Evolutionary conservation across 768 basidiomycete genomes (phyloP).

Genomic region (Boletus rubescentipes): DNA sequence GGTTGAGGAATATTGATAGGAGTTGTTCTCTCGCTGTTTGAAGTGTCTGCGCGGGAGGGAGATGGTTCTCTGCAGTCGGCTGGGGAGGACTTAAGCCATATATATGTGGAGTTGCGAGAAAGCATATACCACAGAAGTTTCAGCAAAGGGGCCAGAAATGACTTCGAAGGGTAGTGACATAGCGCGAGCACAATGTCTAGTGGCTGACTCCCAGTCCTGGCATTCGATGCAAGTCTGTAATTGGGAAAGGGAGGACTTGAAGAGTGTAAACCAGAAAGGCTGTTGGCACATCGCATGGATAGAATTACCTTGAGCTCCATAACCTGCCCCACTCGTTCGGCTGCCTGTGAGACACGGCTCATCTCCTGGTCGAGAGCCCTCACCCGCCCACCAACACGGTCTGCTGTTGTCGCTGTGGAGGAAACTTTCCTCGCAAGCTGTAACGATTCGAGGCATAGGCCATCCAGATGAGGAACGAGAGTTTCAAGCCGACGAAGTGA

Average conservation of each 20-base stretch:
- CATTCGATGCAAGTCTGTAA: conserved; percentile 63
- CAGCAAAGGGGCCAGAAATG: conserved; percentile 81
- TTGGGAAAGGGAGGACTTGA: conserved; percentile 62
- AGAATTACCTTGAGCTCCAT: conserved; percentile 85
- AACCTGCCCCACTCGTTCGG: conserved; percentile 89
- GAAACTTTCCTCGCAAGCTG: conserved; percentile 59
- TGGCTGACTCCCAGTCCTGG: conserved; percentile 95
- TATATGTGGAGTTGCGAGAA: neutral
- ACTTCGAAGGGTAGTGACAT: conserved; percentile 82
- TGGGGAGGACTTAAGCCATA: conserved; percentile 31
- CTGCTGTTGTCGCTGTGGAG: conserved; percentile 74
- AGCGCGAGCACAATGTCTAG: conserved; percentile 86
- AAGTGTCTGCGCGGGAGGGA: conserved; percentile 83
- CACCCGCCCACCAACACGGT: conserved; percentile 91
- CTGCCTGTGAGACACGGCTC: conserved; percentile 82
- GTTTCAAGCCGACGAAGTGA: conserved; percentile 62
- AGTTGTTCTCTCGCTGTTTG: conserved; percentile 72
- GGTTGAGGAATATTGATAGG: conserved; percentile 70
- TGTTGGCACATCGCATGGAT: conserved; percentile 21
- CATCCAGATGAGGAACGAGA: conserved; percentile 61
- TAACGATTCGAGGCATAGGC: conserved; percentile 56
- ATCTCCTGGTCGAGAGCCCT: conserved; percentile 91
- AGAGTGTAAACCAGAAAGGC: conserved; percentile 21
- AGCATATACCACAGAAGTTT: conserved; percentile 75
- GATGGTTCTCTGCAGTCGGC: conserved; percentile 88